A percentile compares a stretch with the other conserved stretches of the same genome.
Conservation (phyloP, 495 filamentous ascomycete species). For the Penicillium cosmopolitanum region DNA sequence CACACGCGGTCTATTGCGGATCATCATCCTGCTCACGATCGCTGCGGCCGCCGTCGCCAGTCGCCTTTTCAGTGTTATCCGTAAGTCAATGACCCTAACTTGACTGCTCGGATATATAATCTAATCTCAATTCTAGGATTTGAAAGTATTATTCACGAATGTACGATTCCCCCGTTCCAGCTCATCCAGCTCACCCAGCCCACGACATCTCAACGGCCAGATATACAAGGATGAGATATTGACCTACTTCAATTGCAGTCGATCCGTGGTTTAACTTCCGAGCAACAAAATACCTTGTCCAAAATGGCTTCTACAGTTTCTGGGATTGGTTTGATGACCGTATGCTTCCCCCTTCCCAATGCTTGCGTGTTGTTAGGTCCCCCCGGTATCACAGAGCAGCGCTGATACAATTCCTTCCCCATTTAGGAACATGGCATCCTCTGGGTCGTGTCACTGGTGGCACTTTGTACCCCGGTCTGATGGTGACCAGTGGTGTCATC, state of each 20-base stretch:
- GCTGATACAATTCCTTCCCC: slow-evolving; percentile 29
- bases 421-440: slow-evolving; percentile 93
- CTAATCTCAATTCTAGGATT: slow-evolving; percentile 65
- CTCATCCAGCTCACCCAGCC: slow-evolving; percentile 8
- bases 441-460: slow-evolving; percentile 98
- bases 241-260: slow-evolving; percentile 57
- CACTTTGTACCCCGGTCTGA: slow-evolving; percentile 96
- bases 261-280: slow-evolving; percentile 99
- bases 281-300: slow-evolving; percentile 94
- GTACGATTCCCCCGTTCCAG: slow-evolving; percentile 57
- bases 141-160: slow-evolving; percentile 99
- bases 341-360: slow-evolving; percentile 42
- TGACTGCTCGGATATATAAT: not conserved
- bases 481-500: slow-evolving; percentile 98
- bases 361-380: slow-evolving; percentile 16
- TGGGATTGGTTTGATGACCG: slow-evolving; percentile 99
- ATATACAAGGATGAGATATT: slow-evolving; percentile 21
- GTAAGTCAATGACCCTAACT: slow-evolving; percentile 56
- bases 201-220: slow-evolving; percentile 14
- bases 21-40: slow-evolving; percentile 91
- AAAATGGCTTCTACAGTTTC: slow-evolving; percentile 97
- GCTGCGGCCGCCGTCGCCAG: slow-evolving; percentile 91
- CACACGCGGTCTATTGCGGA: slow-evolving; percentile 82
- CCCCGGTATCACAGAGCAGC: slow-evolving; percentile 14
- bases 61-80: slow-evolving; percentile 96